These are phyloP conservation scores for Populus alba DNA, from an alignment of 345 rosid species.

Conservation along the genomic window DNA sequence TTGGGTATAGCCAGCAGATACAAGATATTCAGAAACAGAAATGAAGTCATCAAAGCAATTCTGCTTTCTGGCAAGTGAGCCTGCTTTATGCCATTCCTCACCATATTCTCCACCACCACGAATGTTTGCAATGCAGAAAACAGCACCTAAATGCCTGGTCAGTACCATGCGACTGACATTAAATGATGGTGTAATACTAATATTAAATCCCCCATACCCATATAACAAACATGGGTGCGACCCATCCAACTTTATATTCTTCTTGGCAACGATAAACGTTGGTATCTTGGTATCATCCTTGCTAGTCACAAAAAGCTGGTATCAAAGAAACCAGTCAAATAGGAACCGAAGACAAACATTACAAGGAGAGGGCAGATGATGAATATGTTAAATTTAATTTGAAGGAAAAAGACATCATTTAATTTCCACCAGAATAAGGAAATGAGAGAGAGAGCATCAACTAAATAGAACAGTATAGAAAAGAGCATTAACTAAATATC, in stretches of 20 bases:
- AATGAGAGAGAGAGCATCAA: neutral
- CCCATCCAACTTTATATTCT: constrained; percentile 61
- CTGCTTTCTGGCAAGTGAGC: constrained; percentile 73
- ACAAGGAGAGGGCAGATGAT: neutral
- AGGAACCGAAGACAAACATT: neutral
- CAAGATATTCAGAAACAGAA: constrained; percentile 65
- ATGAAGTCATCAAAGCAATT: constrained; percentile 91
- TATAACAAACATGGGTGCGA: constrained; percentile 86
- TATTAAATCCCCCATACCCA: constrained; percentile 88
- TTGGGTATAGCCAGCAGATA: constrained; percentile 74
- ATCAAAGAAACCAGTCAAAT: constrained; percentile 7
- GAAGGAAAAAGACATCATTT: neutral
- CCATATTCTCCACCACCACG: constrained; percentile 99
- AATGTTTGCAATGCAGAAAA: constrained; percentile 75
- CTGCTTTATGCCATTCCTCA: constrained; percentile 95
- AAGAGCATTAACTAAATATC: too few relatives aligned
- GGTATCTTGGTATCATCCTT: constrained; percentile 86
- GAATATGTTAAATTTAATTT: neutral
- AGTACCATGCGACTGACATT: constrained; percentile 65
- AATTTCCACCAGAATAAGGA: neutral
- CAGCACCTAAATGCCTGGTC: constrained; percentile 70
- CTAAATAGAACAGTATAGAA: neutral
- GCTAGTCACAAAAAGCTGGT: constrained; percentile 74
- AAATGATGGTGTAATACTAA: constrained; percentile 70
- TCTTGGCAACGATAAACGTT: constrained; percentile 65